phyloP scores from a whole-genome alignment of 2,329 filamentous ascomycete species.

The Berkeleyomyces rouxiae region DNA sequence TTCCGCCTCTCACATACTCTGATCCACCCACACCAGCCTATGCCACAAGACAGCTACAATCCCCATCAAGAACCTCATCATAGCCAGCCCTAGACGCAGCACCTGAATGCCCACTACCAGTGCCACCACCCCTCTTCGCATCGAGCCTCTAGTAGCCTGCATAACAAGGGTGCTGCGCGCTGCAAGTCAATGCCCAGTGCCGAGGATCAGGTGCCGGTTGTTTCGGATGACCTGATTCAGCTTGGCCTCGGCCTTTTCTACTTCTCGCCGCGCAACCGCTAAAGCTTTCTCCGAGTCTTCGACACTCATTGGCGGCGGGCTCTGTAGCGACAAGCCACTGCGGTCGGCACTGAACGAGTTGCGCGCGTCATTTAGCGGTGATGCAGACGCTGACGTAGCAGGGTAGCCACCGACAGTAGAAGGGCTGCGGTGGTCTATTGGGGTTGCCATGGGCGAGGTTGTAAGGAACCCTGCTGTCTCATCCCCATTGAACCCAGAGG shows the following conservation, averaged over 20 bases:
- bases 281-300: conserved; percentile 46
- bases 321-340: conserved; percentile 19
- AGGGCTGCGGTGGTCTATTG: conserved; percentile 16
- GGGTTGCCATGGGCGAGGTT: conserved; percentile 19
- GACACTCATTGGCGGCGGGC: conserved; percentile 39
- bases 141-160: conserved; percentile 12
- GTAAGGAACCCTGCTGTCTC: not conserved
- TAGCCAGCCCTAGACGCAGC: conserved; percentile 13
- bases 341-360: not conserved
- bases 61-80: conserved; percentile 15
- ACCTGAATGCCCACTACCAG: conserved; percentile 15
- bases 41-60: conserved; percentile 12
- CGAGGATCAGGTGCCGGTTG: conserved; percentile 37
- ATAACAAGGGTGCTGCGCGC: conserved; percentile 13
- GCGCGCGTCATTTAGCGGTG: conserved; percentile 5
- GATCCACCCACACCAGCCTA: conserved; percentile 6
- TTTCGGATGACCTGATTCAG: conserved; percentile 42
- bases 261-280: conserved; percentile 37
- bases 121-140: conserved; percentile 13
- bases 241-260: conserved; percentile 44
- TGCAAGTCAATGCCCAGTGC: conserved; percentile 16
- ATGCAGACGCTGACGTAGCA: not conserved
- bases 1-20: not conserved
- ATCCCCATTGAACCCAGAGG: not conserved
- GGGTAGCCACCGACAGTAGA: not conserved